These are phyloP conservation scores for Angomonas deanei DNA, from an alignment of 208 protist species.

Conservation along the genomic window DNA sequence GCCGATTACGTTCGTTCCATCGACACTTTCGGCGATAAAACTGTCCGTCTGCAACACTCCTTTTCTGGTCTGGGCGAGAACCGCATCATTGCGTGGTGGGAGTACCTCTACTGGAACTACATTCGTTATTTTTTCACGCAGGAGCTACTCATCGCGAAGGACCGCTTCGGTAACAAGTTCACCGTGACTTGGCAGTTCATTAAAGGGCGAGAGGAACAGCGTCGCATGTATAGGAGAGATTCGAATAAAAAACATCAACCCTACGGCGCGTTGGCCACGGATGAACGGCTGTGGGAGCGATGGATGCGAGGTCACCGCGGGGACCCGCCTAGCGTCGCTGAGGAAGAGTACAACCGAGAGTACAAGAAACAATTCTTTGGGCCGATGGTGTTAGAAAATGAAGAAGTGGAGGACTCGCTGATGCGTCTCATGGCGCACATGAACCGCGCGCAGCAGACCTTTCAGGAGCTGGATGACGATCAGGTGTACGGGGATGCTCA, in stretches of 20 bases:
- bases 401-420: conserved; percentile 85
- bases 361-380: conserved; percentile 87
- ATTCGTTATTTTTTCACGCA: conserved; percentile 87
- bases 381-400: conserved; percentile 79
- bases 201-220: conserved; percentile 82
- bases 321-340: conserved; percentile 72
- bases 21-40: conserved; percentile 81
- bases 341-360: conserved; percentile 76
- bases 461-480: conserved; percentile 86
- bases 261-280: conserved; percentile 80
- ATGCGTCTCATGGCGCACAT: conserved; percentile 87
- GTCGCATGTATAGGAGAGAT: conserved; percentile 82
- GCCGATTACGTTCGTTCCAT: conserved; percentile 68
- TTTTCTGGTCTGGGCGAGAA: conserved; percentile 82
- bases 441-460: conserved; percentile 68
- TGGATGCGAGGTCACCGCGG: conserved; percentile 86
- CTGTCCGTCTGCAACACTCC: conserved; percentile 78
- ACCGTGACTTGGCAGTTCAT: conserved; percentile 83
- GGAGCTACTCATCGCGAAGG: conserved; percentile 85
- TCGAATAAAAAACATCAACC: conserved; percentile 80
- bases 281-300: conserved; percentile 81
- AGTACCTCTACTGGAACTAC: conserved; percentile 84
- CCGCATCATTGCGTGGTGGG: conserved; percentile 85
- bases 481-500: conserved; percentile 79
- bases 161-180: conserved; percentile 89